These are phyloP conservation scores for Aspergillus thermomutatus DNA, from an alignment of 2,329 filamentous ascomycete species.

Conservation along the genomic window DNA sequence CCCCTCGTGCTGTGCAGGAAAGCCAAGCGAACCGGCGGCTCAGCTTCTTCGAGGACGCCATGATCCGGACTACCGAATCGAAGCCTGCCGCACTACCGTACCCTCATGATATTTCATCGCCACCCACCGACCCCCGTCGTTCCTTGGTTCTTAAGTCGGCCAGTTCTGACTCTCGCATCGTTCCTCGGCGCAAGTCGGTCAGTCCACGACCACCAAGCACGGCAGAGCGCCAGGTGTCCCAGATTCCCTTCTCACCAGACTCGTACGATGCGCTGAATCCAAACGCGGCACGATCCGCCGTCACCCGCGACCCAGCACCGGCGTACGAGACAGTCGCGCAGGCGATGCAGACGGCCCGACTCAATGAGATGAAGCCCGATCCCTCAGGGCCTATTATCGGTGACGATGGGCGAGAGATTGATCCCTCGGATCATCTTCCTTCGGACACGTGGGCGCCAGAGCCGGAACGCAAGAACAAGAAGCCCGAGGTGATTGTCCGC, in stretches of 20 bases:
- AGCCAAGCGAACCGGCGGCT: slow-evolving; percentile 23
- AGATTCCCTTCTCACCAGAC: slow-evolving; percentile 59
- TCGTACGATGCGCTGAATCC: slow-evolving; percentile 60
- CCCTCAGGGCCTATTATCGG: slow-evolving; percentile 57
- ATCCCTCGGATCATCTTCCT: slow-evolving; percentile 64
- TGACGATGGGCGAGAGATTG: slow-evolving; percentile 62
- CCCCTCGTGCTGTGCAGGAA: slow-evolving; percentile 28
- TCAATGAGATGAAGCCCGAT: slow-evolving; percentile 41
- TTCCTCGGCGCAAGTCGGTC: slow-evolving; percentile 56
- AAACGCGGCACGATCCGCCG: slow-evolving; percentile 30
- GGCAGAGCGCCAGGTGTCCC: slow-evolving; percentile 39
- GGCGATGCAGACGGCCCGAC: slow-evolving; percentile 37
- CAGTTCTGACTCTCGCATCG: slow-evolving; percentile 35
- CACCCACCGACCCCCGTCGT: slow-evolving; percentile 24
- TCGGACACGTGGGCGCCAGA: slow-evolving; percentile 65
- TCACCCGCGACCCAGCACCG: slow-evolving; percentile 29
- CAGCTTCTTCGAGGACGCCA: slow-evolving; percentile 25
- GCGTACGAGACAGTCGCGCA: slow-evolving; percentile 39
- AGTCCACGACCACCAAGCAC: slow-evolving; percentile 52
- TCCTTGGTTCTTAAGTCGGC: slow-evolving; percentile 22
- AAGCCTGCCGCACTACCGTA: slow-evolving; percentile 24
- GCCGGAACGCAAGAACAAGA: slow-evolving; percentile 55
- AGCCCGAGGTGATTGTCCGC: slow-evolving; percentile 48
- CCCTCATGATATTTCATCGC: slow-evolving; percentile 28
- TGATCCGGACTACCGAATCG: slow-evolving; percentile 19